These are phyloP conservation scores for Chaetomium sp. DNA, from an alignment of 2,329 filamentous ascomycete species.

Conservation along the genomic window DNA sequence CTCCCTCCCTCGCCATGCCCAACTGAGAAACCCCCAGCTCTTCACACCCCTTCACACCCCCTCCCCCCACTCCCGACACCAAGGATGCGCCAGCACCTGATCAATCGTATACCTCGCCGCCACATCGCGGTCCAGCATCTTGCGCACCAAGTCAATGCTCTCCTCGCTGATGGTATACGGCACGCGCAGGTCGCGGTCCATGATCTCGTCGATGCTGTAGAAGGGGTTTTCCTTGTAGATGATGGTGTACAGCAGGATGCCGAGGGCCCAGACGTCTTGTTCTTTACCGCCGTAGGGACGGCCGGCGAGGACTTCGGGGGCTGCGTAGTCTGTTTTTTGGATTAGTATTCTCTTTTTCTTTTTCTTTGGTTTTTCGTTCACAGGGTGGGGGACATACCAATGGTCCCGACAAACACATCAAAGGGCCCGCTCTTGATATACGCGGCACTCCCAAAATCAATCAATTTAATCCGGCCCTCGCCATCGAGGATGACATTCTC, in stretches of 20 bases:
- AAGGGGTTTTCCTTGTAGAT: conserved; percentile 99
- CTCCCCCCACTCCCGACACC: conserved; percentile 43
- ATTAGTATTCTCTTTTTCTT: background rate
- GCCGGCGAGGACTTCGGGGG: conserved; percentile 92
- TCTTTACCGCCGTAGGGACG: conserved; percentile 90
- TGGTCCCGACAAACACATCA: conserved; percentile 97
- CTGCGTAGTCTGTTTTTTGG: conserved; percentile 72
- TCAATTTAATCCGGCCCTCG: conserved; percentile 91
- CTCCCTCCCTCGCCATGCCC: background rate
- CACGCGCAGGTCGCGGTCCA: conserved; percentile 89
- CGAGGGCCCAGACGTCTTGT: conserved; percentile 96
- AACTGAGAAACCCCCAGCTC: too few species aligned
- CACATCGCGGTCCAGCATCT: conserved; percentile 90
- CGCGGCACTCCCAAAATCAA: conserved; percentile 95
- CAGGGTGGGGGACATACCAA: conserved; percentile 57
- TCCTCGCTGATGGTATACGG: conserved; percentile 85
- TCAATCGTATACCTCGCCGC: conserved; percentile 76
- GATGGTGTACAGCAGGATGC: conserved; percentile 95
- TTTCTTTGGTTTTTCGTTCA: background rate
- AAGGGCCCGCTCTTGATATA: conserved; percentile 99
- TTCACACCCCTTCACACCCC: too few species aligned
- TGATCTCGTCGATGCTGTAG: conserved; percentile 98
- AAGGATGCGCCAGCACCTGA: conserved; percentile 83
- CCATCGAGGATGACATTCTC: conserved; percentile 96
- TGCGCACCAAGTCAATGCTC: conserved; percentile 83